These are phyloP conservation scores for Aquanectria penicillioides DNA, from an alignment of 2,329 filamentous ascomycete species.

Conservation along the genomic window DNA sequence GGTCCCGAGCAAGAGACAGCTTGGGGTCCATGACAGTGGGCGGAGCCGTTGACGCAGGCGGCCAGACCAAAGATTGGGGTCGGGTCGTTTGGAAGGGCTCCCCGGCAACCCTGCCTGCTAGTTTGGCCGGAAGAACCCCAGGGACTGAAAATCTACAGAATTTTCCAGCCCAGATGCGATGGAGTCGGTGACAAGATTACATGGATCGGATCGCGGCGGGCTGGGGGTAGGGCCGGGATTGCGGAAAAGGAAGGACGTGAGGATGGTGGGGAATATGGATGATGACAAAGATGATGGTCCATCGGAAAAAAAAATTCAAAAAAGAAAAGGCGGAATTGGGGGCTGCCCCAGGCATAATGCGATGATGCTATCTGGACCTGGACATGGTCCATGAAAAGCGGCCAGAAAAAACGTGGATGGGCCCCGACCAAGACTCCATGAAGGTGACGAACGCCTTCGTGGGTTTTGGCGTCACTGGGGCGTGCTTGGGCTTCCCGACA, in stretches of 20 bases:
- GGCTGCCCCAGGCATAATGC: slow-evolving; percentile 19
- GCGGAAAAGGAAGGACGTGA: neutral
- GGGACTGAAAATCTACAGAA: slow-evolving; percentile 15
- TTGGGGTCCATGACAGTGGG: slow-evolving; percentile 15
- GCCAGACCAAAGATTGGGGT: slow-evolving; percentile 14
- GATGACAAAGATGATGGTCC: too few relatives aligned
- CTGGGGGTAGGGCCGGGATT: neutral
- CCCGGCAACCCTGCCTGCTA: neutral
- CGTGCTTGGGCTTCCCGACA: neutral
- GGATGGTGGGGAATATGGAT: neutral
- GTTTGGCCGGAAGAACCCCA: neutral
- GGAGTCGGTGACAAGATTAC: slow-evolving; percentile 18
- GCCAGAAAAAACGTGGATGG: slow-evolving; percentile 27
- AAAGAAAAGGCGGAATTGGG: neutral
- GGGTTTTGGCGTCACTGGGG: neutral
- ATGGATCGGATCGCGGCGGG: slow-evolving; percentile 22
- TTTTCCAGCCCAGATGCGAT: slow-evolving; percentile 19
- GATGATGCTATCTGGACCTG: slow-evolving; percentile 14
- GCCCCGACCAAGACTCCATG: slow-evolving; percentile 19
- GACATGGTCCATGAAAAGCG: neutral
- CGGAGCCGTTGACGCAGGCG: neutral
- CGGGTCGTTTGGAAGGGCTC: neutral
- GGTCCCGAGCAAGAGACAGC: slow-evolving; percentile 16
- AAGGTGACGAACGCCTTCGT: slow-evolving; percentile 9
- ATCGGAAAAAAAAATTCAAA: neutral